Conservation (phyloP, 306 rosid genomes). For the Trifolium repens region DNA sequence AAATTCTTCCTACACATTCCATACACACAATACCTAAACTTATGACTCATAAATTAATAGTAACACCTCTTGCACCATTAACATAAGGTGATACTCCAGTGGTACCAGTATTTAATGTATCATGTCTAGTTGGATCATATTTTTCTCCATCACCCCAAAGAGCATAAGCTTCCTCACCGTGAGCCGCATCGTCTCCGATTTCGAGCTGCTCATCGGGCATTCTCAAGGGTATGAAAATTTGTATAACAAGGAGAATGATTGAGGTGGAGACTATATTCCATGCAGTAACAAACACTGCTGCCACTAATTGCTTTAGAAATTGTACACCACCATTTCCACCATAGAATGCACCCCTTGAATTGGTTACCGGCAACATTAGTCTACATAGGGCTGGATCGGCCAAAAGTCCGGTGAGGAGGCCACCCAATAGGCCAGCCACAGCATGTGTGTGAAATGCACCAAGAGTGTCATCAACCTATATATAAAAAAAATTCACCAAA, state of each 20-base stretch:
- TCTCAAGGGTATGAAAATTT: conserved; percentile 73
- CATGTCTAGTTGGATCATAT: conserved; percentile 83
- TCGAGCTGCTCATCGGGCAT: conserved; percentile 85
- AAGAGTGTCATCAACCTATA: conserved; percentile 86
- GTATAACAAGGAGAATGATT: conserved; percentile 66
- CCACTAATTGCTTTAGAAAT: conserved; percentile 79
- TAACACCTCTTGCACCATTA: conserved; percentile 90
- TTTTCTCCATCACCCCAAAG: conserved; percentile 99
- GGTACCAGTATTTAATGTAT: conserved; percentile 40
- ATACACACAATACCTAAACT: background rate
- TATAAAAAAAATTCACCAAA: background rate
- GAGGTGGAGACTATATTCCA: conserved; percentile 95
- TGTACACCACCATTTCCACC: conserved; percentile 76
- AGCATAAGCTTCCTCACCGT: conserved; percentile 96
- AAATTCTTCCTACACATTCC: conserved; percentile 43
- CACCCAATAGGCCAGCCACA: conserved; percentile 91
- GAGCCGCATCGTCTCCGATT: conserved; percentile 94
- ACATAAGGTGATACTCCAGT: conserved; percentile 65
- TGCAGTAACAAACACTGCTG: conserved; percentile 66
- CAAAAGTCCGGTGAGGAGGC: conserved; percentile 83
- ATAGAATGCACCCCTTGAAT: conserved; percentile 82
- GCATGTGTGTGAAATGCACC: conserved; percentile 98
- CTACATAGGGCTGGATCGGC: conserved; percentile 89
- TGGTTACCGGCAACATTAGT: conserved; percentile 53
- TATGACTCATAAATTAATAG: conserved; percentile 60